Conservation (phyloP, 73 alveolate species). For the Paramecium caudatum region DNA sequence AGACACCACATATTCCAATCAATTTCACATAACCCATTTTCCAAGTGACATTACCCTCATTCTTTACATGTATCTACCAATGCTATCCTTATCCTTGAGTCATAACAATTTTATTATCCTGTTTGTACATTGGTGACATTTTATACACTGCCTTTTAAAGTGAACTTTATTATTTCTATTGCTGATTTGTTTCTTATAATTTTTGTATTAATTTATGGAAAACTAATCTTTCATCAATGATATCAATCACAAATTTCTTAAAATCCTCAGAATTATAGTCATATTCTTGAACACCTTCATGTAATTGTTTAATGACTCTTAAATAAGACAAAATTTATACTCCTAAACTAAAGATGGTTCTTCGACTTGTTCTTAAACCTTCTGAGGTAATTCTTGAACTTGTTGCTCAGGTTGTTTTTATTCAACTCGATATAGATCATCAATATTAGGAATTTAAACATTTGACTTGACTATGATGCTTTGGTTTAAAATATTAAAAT, state of each 20-base stretch:
- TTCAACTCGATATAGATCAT: not conserved
- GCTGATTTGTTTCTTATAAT: too few species aligned
- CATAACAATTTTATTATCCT: not conserved
- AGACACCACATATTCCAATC: not conserved
- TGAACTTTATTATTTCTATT: too few species aligned
- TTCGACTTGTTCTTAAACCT: not conserved
- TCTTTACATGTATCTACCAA: not conserved
- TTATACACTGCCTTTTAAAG: too few species aligned
- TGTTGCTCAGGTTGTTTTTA: not conserved
- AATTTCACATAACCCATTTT: not conserved
- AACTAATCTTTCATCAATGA: not conserved
- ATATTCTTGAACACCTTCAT: not conserved
- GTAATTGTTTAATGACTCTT: not conserved
- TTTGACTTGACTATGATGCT: not conserved
- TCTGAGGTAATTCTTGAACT: not conserved
- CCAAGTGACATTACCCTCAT: constrained; percentile 23
- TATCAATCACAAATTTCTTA: not conserved
- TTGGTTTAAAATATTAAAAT: not conserved
- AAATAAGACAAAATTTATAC: not conserved
- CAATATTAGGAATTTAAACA: not conserved
- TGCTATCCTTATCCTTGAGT: not conserved
- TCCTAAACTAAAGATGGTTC: not conserved
- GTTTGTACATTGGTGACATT: not conserved
- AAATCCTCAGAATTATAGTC: constrained; percentile 3
- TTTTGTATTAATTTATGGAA: not conserved